Evolutionary conservation across 331 rosid species (phyloP).

Genomic region (Pyracantha coccinea): DNA sequence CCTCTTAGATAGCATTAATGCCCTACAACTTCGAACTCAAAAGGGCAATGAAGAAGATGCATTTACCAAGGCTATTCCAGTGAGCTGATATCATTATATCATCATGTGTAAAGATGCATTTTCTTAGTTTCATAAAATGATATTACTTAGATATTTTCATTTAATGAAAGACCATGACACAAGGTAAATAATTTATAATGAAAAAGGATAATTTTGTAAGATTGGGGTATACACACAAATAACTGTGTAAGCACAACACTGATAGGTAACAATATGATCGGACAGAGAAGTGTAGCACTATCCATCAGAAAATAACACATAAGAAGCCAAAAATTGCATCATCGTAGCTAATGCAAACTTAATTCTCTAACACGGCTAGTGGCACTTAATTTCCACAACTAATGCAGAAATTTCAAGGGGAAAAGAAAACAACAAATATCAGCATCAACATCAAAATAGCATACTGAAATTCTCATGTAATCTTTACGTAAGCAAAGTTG

Average conservation of each 20-base stretch:
- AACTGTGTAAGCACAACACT: not conserved
- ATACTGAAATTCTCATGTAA: not conserved
- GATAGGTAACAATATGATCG: not conserved
- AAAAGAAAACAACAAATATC: not conserved
- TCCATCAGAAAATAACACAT: not conserved
- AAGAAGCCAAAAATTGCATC: not conserved
- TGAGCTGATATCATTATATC: not conserved
- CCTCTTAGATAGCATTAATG: slow-evolving; percentile 19
- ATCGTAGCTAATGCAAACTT: not conserved
- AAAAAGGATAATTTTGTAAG: not conserved
- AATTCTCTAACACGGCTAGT: not conserved
- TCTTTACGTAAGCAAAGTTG: not conserved
- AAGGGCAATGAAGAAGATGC: slow-evolving; percentile 19
- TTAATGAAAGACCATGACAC: not conserved
- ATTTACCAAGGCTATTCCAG: not conserved
- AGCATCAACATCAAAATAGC: not conserved
- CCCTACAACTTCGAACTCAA: slow-evolving; percentile 29
- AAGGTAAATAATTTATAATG: not conserved
- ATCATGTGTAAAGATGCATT: not conserved
- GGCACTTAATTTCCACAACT: not conserved
- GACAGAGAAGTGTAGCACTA: not conserved
- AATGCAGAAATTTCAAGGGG: not conserved
- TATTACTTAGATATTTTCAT: not conserved
- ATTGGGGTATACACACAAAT: not conserved
- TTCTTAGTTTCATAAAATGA: not conserved